Conservation (phyloP, 805 yeast genomes). For the Ogataea saltuana region DNA sequence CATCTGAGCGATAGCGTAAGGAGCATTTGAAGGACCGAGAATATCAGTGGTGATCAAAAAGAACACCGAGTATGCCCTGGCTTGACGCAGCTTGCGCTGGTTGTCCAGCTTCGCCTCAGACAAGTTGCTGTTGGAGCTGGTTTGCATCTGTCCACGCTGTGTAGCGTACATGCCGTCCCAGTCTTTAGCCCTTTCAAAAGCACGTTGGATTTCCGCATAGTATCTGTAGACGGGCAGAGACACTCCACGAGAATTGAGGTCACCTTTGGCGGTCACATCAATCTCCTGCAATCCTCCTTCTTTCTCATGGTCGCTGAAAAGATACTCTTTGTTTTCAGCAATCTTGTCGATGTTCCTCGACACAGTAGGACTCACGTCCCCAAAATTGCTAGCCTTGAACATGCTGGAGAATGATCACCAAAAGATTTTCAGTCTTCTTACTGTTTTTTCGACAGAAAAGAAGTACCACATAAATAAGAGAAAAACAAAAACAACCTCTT, state of each 20-base stretch:
- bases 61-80: slow-evolving; percentile 36
- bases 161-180: slow-evolving; percentile 13
- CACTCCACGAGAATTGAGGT: slow-evolving; percentile 11
- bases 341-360: slow-evolving; percentile 11
- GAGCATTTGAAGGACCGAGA: slow-evolving; percentile 48
- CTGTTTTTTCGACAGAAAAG: slow-evolving; percentile 3
- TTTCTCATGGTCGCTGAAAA: slow-evolving; percentile 2
- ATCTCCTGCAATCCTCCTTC: slow-evolving; percentile 1
- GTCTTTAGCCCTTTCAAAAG: slow-evolving; percentile 9
- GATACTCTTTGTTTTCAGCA: not conserved
- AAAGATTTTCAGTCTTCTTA: too few relatives aligned
- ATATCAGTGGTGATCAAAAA: slow-evolving; percentile 50
- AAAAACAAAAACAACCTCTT: too few relatives aligned
- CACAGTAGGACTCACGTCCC: slow-evolving; percentile 17
- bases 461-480: not conserved
- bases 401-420: slow-evolving; percentile 5
- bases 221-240: slow-evolving; percentile 14
- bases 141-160: slow-evolving; percentile 10
- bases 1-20: slow-evolving; percentile 44
- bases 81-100: slow-evolving; percentile 14
- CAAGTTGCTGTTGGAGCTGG: slow-evolving; percentile 10
- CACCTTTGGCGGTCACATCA: not conserved
- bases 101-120: slow-evolving; percentile 13
- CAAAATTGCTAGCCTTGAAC: slow-evolving; percentile 14
- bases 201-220: slow-evolving; percentile 17